These are phyloP conservation scores for Psilocybe tampanensis DNA, from an alignment of 768 basidiomycete species.

Conservation along the genomic window DNA sequence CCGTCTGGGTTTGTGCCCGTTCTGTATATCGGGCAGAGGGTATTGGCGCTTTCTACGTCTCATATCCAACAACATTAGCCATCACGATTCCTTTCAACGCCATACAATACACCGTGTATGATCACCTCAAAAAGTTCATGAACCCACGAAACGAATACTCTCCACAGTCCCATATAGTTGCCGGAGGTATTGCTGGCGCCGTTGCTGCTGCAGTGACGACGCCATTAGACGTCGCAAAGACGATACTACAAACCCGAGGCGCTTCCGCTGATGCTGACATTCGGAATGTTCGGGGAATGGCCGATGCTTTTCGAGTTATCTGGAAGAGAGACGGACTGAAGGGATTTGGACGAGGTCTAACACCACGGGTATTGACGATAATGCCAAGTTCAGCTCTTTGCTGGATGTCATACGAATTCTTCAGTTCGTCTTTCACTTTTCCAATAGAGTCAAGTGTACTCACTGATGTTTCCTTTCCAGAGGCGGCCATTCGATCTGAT, in stretches of 20 bases:
- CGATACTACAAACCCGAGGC: slow-evolving; percentile 93
- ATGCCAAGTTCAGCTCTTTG: slow-evolving; percentile 97
- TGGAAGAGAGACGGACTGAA: slow-evolving; percentile 82
- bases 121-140: slow-evolving; percentile 82
- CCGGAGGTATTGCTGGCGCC: slow-evolving; percentile 91
- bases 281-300: slow-evolving; percentile 79
- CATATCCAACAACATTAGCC: slow-evolving; percentile 95
- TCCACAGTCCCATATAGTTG: slow-evolving; percentile 88
- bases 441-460: slow-evolving; percentile 7
- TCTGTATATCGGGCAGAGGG: slow-evolving; percentile 89
- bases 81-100: slow-evolving; percentile 99
- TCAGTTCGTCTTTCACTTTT: slow-evolving; percentile 64
- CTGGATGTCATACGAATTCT: slow-evolving; percentile 98
- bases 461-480: slow-evolving; percentile 33
- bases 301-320: slow-evolving; percentile 87
- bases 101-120: slow-evolving; percentile 96
- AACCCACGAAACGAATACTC: slow-evolving; percentile 90
- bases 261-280: slow-evolving; percentile 86
- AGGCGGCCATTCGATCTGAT: slow-evolving; percentile 64
- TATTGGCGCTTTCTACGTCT: slow-evolving; percentile 91
- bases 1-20: slow-evolving; percentile 82
- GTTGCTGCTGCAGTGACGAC: slow-evolving; percentile 96
- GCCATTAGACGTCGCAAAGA: slow-evolving; percentile 97
- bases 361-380: slow-evolving; percentile 90
- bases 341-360: slow-evolving; percentile 86